Evolutionary conservation across 495 filamentous ascomycete species (phyloP), one percentile per base, ranked within the genome.

Genomic region (Neurospora sp.): DNA sequence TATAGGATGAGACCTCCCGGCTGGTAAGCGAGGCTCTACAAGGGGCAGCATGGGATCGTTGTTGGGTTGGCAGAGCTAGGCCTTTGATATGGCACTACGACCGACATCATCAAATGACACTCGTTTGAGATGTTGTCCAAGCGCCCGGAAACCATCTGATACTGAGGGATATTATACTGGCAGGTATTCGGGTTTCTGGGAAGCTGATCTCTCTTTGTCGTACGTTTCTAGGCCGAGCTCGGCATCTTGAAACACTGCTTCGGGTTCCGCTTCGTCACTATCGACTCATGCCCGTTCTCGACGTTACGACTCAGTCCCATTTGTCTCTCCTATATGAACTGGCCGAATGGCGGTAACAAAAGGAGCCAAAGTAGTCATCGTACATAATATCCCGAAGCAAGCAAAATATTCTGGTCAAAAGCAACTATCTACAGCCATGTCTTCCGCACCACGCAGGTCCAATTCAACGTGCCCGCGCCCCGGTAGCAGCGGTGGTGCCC

Each of bases 381-480:
- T n/a, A 45, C 42, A n/a, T n/a, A 1, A 0, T 8, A 65, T 17
- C 27, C 14, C 27, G 6, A 61, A 35, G 27, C 53, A 8, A 61
- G 53, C 14, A 61, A 61, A 1, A 17, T 3, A 61, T 17, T 0
- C 31, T 35, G 53, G 8, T 35, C 27, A 35, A 17, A 14, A 61
- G 27, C 12, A 65, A 35, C 35, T 35, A 17, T 61, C 1, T 17
- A 37, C 53, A 44, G 73, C 8, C 70, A 77, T 77, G 76, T 77
- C 75, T 12, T 70, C 74, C 41, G 9, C 44, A 10, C 74, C 69
- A n/a, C 72, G 65, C 35, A 72, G 73, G 37, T 44, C 70, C 53
- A 76, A 78, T 69, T 76, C 76, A 35, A 76, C 73, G 37, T 73
- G 77, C 41, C 74, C 77, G n/a, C 76, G 76, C 8, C 72, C 76